These are phyloP conservation scores for Solanum etuberosum DNA, from an alignment of 257 asterid species.

Conservation along the genomic window DNA sequence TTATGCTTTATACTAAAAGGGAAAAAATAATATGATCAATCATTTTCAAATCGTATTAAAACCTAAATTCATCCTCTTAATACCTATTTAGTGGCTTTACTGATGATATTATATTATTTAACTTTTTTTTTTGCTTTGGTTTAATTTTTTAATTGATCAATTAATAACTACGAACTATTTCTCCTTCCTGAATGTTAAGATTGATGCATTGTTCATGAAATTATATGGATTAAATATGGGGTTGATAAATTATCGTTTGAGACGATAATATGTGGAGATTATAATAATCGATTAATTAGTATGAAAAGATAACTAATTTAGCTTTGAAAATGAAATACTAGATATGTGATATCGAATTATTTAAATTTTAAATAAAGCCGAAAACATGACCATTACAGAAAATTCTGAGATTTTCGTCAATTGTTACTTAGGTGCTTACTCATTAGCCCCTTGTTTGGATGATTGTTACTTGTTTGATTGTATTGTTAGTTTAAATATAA, in stretches of 20 bases:
- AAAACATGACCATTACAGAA: too few relatives aligned
- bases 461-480: neutral
- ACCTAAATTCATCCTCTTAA: neutral
- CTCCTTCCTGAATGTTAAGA: neutral
- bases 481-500: too few relatives aligned
- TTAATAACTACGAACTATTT: neutral
- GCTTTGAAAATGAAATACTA: neutral
- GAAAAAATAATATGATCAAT: neutral
- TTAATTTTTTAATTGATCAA: neutral
- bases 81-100: neutral
- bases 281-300: neutral
- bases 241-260: neutral
- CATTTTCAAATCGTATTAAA: neutral
- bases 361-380: neutral
- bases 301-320: neutral
- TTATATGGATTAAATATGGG: neutral
- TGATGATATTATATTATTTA: neutral
- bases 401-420: rapidly evolving
- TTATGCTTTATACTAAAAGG: neutral
- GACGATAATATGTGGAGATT: neutral
- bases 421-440: neutral
- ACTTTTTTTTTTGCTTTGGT: neutral
- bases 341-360: rapidly evolving
- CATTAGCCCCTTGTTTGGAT: neutral
- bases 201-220: neutral